Evolutionary conservation across 225 moss, liverwort and hornwort species (phyloP).

Genomic region (Sphagnum contortum): DNA sequence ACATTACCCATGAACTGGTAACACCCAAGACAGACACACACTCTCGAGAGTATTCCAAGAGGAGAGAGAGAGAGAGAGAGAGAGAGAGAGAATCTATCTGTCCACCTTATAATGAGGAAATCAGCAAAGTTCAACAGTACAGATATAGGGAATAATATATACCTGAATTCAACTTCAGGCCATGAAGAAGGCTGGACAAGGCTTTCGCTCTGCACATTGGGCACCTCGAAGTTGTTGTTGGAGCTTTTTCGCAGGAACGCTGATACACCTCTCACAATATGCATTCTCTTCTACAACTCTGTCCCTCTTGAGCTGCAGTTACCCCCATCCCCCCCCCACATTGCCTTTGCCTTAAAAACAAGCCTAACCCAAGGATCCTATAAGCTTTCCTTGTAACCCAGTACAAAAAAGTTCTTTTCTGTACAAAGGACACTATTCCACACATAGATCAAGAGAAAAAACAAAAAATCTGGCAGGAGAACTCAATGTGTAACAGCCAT

Average conservation of each 20-base stretch:
- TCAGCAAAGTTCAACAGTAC: no score
- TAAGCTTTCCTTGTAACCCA: no score
- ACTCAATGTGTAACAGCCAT: no score
- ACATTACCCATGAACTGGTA: not conserved
- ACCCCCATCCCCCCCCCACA: not conserved
- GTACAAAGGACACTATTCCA: no score
- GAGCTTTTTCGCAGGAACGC: conserved; percentile 12
- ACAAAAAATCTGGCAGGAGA: no score
- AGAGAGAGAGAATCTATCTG: no score
- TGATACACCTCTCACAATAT: conserved; percentile 12
- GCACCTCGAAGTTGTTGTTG: conserved; percentile 5
- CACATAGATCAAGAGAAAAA: no score
- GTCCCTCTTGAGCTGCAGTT: conserved; percentile 3
- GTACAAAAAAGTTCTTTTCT: no score
- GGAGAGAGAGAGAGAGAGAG: not conserved
- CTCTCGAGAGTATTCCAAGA: not conserved
- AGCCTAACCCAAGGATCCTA: no score
- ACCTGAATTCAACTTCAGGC: conserved; percentile 14
- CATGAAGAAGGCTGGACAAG: conserved; percentile 7
- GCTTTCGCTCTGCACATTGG: conserved; percentile 5
- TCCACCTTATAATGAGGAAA: no score
- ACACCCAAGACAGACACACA: not conserved
- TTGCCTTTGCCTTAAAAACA: no score
- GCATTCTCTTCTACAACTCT: conserved; percentile 7
- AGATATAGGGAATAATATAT: no score